A percentile compares a stretch with the other conserved stretches of the same genome.
Conservation (phyloP, 2,329 filamentous ascomycete species). For the Emericellopsis cladophorae region DNA sequence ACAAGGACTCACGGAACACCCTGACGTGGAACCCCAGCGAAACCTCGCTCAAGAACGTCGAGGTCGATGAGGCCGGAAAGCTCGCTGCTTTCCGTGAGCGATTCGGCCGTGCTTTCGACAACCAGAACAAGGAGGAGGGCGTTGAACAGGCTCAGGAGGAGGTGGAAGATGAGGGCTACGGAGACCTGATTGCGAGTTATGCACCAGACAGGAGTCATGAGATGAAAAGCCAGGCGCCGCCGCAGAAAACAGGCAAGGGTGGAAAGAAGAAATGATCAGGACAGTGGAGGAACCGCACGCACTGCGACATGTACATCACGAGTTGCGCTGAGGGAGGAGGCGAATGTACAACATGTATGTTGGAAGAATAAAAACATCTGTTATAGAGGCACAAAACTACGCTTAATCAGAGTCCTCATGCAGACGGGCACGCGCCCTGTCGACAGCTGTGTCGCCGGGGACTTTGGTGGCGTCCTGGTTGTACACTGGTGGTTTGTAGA, state of each 20-base stretch:
- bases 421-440: conserved; percentile 44
- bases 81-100: conserved; percentile 73
- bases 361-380: not conserved
- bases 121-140: conserved; percentile 3
- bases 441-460: conserved; percentile 44
- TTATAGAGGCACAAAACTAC: not conserved
- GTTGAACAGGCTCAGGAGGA: conserved; percentile 11
- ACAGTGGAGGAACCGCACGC: not conserved
- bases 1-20: conserved; percentile 82
- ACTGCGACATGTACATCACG: conserved; percentile 3
- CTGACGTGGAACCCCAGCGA: conserved; percentile 82
- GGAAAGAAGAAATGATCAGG: conserved; percentile 28
- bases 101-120: conserved; percentile 80
- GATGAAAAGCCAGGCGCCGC: conserved; percentile 20
- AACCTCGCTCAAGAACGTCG: conserved; percentile 70
- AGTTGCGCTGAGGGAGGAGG: not conserved
- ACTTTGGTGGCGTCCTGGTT: conserved; percentile 33
- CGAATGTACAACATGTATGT: conserved; percentile 1
- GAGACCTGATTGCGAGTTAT: conserved; percentile 41
- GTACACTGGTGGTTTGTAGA: conserved; percentile 51
- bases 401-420: conserved; percentile 46
- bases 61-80: conserved; percentile 88
- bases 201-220: conserved; percentile 21
- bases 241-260: conserved; percentile 17
- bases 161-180: conserved; percentile 18